Evolutionary conservation across 106 monocot species (phyloP).

Genomic region (Dendrobium huoshanense): DNA sequence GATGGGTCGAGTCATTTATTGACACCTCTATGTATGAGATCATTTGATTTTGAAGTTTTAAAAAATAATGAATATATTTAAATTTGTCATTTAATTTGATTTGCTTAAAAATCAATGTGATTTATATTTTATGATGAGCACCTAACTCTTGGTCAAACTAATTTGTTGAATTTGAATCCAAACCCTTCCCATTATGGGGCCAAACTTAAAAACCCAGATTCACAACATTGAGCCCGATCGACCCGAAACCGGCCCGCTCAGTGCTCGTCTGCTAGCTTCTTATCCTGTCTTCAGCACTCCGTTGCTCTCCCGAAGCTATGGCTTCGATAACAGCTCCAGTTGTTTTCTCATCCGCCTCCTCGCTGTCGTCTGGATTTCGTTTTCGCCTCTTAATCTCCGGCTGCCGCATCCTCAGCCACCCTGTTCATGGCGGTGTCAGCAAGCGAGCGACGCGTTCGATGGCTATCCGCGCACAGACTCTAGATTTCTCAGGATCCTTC

Average conservation of each 20-base stretch:
- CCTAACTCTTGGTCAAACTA: no score
- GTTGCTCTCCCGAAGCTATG: slow-evolving; percentile 8
- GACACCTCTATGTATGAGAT: no score
- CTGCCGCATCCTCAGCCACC: not conserved
- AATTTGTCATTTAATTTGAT: no score
- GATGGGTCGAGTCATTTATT: no score
- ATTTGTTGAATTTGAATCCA: no score
- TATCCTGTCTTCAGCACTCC: not conserved
- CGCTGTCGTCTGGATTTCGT: slow-evolving; percentile 3
- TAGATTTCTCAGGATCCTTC: slow-evolving; percentile 71
- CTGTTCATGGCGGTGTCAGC: not conserved
- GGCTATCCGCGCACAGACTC: slow-evolving; percentile 30
- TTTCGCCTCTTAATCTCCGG: not conserved
- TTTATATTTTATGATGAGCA: no score
- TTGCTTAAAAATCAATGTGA: no score
- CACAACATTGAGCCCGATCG: not conserved
- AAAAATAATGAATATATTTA: no score
- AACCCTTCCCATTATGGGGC: not conserved
- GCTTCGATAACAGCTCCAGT: slow-evolving; percentile 19
- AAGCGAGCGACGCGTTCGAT: not conserved
- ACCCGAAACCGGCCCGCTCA: not conserved
- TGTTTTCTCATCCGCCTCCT: slow-evolving; percentile 18
- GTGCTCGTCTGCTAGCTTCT: not conserved
- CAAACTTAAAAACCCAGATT: not conserved
- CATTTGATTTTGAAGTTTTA: no score